Evolutionary conservation across 345 rosid species (phyloP).

Genomic region (Ceriops tagal): DNA sequence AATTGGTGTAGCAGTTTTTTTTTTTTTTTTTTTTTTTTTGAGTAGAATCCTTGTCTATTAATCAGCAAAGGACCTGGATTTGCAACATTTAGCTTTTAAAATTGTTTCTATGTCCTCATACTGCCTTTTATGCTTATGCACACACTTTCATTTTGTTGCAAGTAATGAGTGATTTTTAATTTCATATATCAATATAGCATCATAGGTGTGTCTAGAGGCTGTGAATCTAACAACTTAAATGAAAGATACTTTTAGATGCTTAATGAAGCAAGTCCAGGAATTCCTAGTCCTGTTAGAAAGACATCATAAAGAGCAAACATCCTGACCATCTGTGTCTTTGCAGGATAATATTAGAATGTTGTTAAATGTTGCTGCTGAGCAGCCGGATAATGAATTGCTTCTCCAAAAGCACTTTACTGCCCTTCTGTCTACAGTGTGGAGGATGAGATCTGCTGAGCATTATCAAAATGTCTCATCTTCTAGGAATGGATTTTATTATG

Average conservation of each 20-base stretch:
- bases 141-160: too few relatives aligned
- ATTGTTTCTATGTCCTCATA: too few relatives aligned
- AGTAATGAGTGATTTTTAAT: too few relatives aligned
- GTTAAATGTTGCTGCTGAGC: conserved; percentile 65
- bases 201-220: too few relatives aligned
- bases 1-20: not conserved
- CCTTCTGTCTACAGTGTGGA: conserved; percentile 82
- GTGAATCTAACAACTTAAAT: too few relatives aligned
- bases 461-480: conserved; percentile 33
- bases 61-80: not conserved
- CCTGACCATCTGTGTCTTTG: conserved; percentile 28
- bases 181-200: too few relatives aligned
- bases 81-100: too few relatives aligned
- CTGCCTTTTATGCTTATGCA: too few relatives aligned
- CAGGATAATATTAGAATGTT: conserved; percentile 83
- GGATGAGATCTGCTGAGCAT: conserved; percentile 30
- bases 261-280: not conserved
- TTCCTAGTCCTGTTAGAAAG: not conserved
- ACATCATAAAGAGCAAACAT: not conserved
- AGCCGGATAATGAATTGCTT: conserved; percentile 80
- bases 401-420: conserved; percentile 90
- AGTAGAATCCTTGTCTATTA: not conserved
- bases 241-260: not conserved
- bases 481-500: conserved; percentile 44
- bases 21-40: not conserved